Conservation (phyloP, 2,329 filamentous ascomycete genomes). For the Sporothrix curviconia region DNA sequence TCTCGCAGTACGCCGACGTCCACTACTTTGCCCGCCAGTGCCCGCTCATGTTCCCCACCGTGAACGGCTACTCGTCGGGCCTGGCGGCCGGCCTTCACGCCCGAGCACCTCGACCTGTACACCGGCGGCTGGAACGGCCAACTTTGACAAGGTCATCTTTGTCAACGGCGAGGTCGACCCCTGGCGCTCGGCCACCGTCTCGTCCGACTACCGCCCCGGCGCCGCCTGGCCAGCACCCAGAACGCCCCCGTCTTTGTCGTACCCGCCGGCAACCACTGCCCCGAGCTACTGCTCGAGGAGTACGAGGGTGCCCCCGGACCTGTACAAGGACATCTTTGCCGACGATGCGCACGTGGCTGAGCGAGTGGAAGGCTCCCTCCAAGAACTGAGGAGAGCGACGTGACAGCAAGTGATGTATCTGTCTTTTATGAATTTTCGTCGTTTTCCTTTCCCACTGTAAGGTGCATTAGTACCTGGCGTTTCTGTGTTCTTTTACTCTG, state of each 20-base stretch:
- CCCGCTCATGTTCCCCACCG: conserved; percentile 38
- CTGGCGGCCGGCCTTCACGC: conserved; percentile 30
- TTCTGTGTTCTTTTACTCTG: too few species aligned
- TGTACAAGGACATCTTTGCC: conserved; percentile 9
- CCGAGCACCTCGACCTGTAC: conserved; percentile 30
- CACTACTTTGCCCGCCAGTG: conserved; percentile 38
- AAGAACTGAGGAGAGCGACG: too few species aligned
- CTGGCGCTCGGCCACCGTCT: conserved; percentile 35
- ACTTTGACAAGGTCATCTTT: conserved; percentile 33
- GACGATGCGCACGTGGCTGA: conserved; percentile 14
- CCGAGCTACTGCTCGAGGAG: conserved; percentile 25
- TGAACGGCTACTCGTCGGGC: conserved; percentile 28
- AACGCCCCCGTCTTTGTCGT: conserved; percentile 31
- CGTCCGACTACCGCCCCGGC: conserved; percentile 31
- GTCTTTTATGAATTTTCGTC: too few species aligned
- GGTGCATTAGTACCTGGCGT: too few species aligned
- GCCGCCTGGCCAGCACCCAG: conserved; percentile 28
- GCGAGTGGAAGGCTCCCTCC: conserved; percentile 4
- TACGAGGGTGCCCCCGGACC: not conserved
- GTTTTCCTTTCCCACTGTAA: too few species aligned
- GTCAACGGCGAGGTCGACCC: conserved; percentile 36
- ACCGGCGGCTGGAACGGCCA: conserved; percentile 38
- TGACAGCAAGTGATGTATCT: too few species aligned
- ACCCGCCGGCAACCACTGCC: conserved; percentile 35
- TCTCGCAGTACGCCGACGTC: conserved; percentile 31